phyloP scores from a whole-genome alignment of 176 grass and related monocot genomes.

The Oryza longistaminata region DNA sequence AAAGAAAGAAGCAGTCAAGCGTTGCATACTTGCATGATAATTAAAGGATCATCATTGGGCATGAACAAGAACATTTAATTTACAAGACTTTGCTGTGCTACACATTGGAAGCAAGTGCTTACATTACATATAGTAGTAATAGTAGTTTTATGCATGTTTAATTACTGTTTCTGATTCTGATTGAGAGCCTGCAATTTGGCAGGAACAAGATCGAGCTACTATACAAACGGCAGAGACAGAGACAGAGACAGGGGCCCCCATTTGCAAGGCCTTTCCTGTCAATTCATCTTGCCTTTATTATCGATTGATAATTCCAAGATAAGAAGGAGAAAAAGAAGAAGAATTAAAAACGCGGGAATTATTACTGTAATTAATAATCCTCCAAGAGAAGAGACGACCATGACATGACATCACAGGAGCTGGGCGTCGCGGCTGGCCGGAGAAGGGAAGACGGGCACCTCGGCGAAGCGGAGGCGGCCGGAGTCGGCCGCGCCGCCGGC shows the following conservation, averaged over 20 bases:
- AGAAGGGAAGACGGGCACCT: constrained; percentile 17
- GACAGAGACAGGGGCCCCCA: background rate
- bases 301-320: background rate
- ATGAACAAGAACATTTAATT: background rate
- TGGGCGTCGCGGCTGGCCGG: background rate
- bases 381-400: background rate
- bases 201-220: background rate
- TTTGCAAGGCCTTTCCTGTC: background rate
- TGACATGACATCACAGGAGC: constrained; percentile 6
- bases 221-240: background rate
- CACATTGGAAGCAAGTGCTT: background rate
- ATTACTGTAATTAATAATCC: background rate
- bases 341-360: background rate
- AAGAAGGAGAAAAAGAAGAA: background rate
- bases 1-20: too few species aligned
- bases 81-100: background rate
- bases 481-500: constrained; percentile 29
- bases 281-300: background rate
- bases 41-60: too few species aligned
- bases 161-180: background rate
- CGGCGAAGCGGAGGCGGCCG: background rate
- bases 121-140: background rate
- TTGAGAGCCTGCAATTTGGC: constrained; percentile 22
- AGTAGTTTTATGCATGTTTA: background rate
- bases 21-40: too few species aligned